Percentiles rank a stretch among this genome's conserved stretches.
Conservation (phyloP, 176 grass and related monocot genomes). For the Bolboschoenus planiculmis region DNA sequence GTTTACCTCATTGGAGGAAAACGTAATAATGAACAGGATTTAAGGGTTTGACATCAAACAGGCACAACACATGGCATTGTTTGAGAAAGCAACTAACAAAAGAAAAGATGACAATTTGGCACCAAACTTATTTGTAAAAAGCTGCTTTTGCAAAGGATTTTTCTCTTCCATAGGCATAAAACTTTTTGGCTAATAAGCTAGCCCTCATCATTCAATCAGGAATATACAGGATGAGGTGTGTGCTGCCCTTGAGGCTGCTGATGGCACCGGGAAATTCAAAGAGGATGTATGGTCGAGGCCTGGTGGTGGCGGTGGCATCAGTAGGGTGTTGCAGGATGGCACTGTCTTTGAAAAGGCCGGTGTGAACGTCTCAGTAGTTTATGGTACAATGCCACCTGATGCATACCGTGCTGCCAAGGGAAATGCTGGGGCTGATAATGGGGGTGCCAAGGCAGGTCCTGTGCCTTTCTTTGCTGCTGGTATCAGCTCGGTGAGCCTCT, state of each 20-base stretch:
- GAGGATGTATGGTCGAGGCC: constrained; percentile 96
- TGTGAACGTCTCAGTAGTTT: constrained; percentile 91
- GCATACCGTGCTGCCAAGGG: constrained; percentile 94
- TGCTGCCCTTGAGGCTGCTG: constrained; percentile 71
- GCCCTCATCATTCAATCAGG: background rate
- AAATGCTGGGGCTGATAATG: constrained; percentile 28
- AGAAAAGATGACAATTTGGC: background rate
- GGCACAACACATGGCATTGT: background rate
- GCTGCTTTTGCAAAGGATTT: background rate
- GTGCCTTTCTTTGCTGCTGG: constrained; percentile 93
- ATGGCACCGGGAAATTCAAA: constrained; percentile 63
- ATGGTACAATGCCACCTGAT: constrained; percentile 88
- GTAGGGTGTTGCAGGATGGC: constrained; percentile 86
- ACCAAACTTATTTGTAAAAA: background rate
- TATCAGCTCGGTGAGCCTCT: constrained; percentile 73
- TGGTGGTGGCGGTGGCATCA: constrained; percentile 86
- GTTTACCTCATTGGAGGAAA: background rate
- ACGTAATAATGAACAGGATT: background rate
- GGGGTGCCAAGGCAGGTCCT: constrained; percentile 45
- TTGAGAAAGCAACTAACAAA: background rate
- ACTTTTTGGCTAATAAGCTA: background rate
- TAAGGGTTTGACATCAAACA: background rate
- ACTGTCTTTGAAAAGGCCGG: constrained; percentile 90
- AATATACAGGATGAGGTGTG: constrained; percentile 80
- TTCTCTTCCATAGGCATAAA: background rate